Base-by-base conservation (phyloP, 169 alveolate species). In the Eimeria falciformis region DNA sequence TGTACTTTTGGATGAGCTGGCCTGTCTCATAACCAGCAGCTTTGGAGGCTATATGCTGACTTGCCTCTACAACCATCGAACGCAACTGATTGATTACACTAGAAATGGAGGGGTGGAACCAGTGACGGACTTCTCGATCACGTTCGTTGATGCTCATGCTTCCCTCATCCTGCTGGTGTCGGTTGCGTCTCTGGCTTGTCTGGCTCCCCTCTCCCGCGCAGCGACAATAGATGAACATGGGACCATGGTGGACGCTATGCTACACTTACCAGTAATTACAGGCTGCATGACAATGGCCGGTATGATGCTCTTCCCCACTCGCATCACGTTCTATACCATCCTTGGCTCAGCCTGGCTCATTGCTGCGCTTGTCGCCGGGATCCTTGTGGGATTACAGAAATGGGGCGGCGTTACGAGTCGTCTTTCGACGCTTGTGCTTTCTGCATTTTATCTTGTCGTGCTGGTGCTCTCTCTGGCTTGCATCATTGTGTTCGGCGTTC, bases 181-280 rank as follows among this genome's bases (percentile, higher is more conserved):
- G 5, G 71, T 21, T 9, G 71, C 71, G 11, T 14, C 71, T n/a
- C 71, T 58, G 33, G 71, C 71, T 5, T 7, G 29, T 11, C 11
- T 58, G 11, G 27, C 27, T 5, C 27, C 33, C 71, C 71, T 58
- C 27, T 11, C 29, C 33, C 9, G 25, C 9, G 71, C 71, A 58
- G 71, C 71, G 21, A 21, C 71, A 58, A 58, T 58, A 11, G 71
- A 58, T 27, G 71, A 58, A 58, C 7, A 58, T 5, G 71, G 71
- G 33, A 58, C 71, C 5, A 58, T 58, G 71, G 71, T 58, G 71
- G 71, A 58, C 21, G 71, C 21, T 9, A 11, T 58, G 71, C 71
- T 58, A 27, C 71, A 58, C 27, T 27, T 58, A 7, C 71, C 71
- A 5, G 29, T 58, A 21, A 7, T 58, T 5, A 5, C 29, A 7